Evolutionary conservation across 2,329 filamentous ascomycete genomes (phyloP).

Genomic region (Tolypocladium tropicale): DNA sequence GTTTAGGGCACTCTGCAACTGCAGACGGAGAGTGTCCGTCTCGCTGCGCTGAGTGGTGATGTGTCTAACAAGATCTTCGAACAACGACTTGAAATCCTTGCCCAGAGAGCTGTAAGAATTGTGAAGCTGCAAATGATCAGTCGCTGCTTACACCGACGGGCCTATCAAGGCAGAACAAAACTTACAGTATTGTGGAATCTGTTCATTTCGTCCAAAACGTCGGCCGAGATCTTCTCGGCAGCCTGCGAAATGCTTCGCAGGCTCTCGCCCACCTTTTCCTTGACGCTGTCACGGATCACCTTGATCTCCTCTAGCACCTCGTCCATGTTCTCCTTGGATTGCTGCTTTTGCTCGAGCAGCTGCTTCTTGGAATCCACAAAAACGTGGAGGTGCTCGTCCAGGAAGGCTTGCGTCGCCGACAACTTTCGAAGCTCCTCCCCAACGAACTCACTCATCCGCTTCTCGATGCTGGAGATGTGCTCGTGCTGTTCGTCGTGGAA

Average conservation of each 20-base stretch:
- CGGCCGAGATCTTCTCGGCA: conserved; percentile 79
- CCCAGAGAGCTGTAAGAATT: conserved; percentile 75
- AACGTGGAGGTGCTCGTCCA: conserved; percentile 56
- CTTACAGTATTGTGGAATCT: conserved; percentile 64
- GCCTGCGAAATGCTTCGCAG: conserved; percentile 73
- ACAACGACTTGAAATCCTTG: conserved; percentile 75
- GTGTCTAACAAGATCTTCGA: conserved; percentile 69
- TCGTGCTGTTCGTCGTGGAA: conserved; percentile 65
- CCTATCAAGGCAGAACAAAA: not conserved
- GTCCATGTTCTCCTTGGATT: conserved; percentile 79
- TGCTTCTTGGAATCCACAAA: conserved; percentile 60
- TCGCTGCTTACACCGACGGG: not conserved
- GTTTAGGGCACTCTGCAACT: conserved; percentile 61
- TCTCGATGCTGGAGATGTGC: conserved; percentile 57
- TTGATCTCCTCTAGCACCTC: conserved; percentile 87
- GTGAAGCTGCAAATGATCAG: conserved; percentile 49
- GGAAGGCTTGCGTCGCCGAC: conserved; percentile 55
- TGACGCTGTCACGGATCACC: conserved; percentile 78
- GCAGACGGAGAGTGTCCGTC: conserved; percentile 58
- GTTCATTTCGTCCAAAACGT: conserved; percentile 76
- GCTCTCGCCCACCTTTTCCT: conserved; percentile 74
- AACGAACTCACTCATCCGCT: conserved; percentile 69
- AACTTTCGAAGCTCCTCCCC: conserved; percentile 63
- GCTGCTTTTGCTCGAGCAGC: conserved; percentile 55
- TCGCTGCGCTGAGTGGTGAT: conserved; percentile 69